Conservation (phyloP, 129 eudicot genomes). For the Lactuca saligna region DNA sequence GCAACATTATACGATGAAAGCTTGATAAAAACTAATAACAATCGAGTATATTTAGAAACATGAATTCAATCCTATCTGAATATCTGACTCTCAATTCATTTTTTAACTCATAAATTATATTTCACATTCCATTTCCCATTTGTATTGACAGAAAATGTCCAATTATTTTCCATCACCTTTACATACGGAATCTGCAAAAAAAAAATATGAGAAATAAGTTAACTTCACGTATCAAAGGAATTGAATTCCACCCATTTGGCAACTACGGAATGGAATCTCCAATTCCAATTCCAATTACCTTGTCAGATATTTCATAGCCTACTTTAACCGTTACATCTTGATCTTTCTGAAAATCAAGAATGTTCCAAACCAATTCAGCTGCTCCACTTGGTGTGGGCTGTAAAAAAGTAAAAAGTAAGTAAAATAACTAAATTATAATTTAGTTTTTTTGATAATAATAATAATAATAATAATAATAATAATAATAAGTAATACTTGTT, state of each 20-base stretch:
- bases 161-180: constrained; percentile 84
- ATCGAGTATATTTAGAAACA: constrained; percentile 17
- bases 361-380: constrained; percentile 78
- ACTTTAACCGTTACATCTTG: constrained; percentile 84
- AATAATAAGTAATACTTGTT: constrained; percentile 43
- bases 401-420: constrained; percentile 15
- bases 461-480: not conserved
- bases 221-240: not conserved
- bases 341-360: constrained; percentile 66
- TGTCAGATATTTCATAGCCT: constrained; percentile 73
- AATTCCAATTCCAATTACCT: constrained; percentile 43
- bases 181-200: constrained; percentile 71
- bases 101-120: constrained; percentile 60
- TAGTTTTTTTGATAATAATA: not conserved
- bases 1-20: constrained; percentile 20
- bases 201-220: not conserved
- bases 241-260: not conserved
- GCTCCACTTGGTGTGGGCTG: constrained; percentile 67
- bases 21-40: not conserved
- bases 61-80: constrained; percentile 24
- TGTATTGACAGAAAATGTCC: constrained; percentile 73
- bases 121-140: constrained; percentile 88
- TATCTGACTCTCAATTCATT: constrained; percentile 9
- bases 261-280: too few relatives aligned
- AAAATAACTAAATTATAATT: not conserved